Conservation (phyloP, 164 flowering plant species). For the Magnolia changhungtana region DNA sequence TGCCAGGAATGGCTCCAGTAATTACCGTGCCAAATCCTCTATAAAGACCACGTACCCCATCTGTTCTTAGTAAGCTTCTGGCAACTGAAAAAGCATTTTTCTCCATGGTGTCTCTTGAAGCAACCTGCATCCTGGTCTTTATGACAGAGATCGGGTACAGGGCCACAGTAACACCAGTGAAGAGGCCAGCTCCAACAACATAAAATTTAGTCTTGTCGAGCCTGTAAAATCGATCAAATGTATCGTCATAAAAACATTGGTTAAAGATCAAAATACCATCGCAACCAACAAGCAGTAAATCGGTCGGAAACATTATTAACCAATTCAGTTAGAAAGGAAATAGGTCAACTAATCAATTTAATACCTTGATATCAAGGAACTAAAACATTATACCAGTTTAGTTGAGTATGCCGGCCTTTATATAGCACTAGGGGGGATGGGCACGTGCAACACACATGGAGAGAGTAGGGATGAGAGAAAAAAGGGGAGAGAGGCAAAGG, state of each 20-base stretch:
- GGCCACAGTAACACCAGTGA: constrained; percentile 87
- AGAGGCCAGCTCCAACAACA: constrained; percentile 92
- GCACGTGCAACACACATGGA: too few relatives aligned
- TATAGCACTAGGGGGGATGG: too few relatives aligned
- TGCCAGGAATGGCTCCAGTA: constrained; percentile 93
- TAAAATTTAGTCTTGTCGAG: constrained; percentile 93
- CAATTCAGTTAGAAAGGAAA: not conserved
- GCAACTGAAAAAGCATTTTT: constrained; percentile 68
- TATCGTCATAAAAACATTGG: constrained; percentile 8
- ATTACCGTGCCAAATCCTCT: constrained; percentile 94
- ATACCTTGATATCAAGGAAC: not conserved
- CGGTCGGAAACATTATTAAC: not conserved
- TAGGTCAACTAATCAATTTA: not conserved
- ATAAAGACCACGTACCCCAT: constrained; percentile 88
- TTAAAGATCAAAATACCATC: not conserved
- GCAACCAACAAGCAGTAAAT: not conserved
- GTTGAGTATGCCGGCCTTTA: too few relatives aligned
- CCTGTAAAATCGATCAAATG: constrained; percentile 50
- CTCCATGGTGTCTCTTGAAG: constrained; percentile 64
- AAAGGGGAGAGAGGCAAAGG: too few relatives aligned
- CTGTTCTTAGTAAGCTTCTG: constrained; percentile 60
- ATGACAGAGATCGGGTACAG: constrained; percentile 88
- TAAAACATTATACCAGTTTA: not conserved
- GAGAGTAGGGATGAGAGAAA: too few relatives aligned
- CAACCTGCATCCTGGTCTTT: constrained; percentile 94